Base-by-base conservation (phyloP, 495 filamentous ascomycete genomes). In the Xylaria flabelliformis region DNA sequence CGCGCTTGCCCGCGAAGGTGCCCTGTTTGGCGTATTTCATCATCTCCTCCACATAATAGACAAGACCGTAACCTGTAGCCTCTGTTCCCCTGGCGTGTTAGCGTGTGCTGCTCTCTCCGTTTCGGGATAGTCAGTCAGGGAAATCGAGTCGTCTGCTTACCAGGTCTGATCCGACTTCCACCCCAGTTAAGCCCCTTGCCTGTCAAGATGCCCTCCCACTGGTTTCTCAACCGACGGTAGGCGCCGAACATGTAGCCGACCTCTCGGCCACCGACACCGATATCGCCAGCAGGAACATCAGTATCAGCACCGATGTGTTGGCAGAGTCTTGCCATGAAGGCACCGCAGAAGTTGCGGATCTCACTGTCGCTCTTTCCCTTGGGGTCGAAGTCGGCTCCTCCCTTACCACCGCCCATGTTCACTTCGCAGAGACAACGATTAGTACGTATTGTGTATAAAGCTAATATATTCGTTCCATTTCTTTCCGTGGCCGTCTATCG, bases 41-140 rank as follows among this genome's bases (percentile, higher is more conserved):
- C 96, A 99, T 99, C 88, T 97, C 95, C 74, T 92, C 86, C 81
- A 97, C 93, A 81, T 98, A 98, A 87, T 99, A 99, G 82, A 98
- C 91, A 72, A 99, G 91, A 83, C 96, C 96, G 83, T 93, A 98
- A 64, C 96, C 96, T 56, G 96, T 99, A 76, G 96, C 96, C 88
- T 99, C 96, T 72, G 74, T 68, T 53, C 4, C 17, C 62, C 68
- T 53, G 67, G n/a, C 36, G 4, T 17, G 70, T 73, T 53, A 73
- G 67, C 41, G 7, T 50, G 32, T 39, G 36, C 39, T 53, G 32
- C 19, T 13, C 42, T 48, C 55, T 19, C 29, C 13, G 46, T 32
- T 53, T 24, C 36, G 63, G 39, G 62, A 15, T 29, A 13, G 29
- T 19, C 3, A n/a, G n/a, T n/a, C n/a, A n/a, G 44, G 13, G 10